A percentile compares a stretch with the other conserved stretches of the same genome.
Evolutionary conservation across 1,139 yeast species (phyloP).

Genomic region (Protomyces inouyei): DNA sequence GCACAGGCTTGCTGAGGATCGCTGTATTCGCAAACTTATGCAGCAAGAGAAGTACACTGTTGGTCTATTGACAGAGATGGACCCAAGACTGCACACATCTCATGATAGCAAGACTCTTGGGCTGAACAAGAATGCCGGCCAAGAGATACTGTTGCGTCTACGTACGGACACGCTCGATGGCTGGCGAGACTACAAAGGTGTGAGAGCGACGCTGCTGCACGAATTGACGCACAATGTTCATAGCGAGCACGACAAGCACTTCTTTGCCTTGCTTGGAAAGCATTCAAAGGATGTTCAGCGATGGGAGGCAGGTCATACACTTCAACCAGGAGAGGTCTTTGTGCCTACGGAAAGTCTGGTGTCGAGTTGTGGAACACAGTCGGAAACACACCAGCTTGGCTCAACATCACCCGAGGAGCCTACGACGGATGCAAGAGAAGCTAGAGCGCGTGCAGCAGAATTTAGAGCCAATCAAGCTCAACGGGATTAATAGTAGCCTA

Average conservation of each 20-base stretch:
- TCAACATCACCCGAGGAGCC: background rate
- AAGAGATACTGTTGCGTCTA: conserved; percentile 41
- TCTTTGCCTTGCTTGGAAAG: conserved; percentile 41
- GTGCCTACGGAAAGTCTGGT: background rate
- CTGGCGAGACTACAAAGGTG: conserved; percentile 40
- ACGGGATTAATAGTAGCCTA: background rate
- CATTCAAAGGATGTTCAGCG: conserved; percentile 39
- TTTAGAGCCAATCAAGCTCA: background rate
- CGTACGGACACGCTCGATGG: conserved; percentile 44
- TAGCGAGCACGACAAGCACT: conserved; percentile 40
- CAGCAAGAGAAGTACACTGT: conserved; percentile 40
- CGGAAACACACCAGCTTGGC: conserved; percentile 1
- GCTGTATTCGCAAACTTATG: conserved; percentile 42
- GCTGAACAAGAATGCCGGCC: conserved; percentile 41
- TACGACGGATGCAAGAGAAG: conserved; percentile 2
- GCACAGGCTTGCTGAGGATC: conserved; percentile 39
- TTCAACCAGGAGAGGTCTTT: conserved; percentile 35
- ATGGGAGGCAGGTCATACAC: conserved; percentile 32
- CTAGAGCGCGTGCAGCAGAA: conserved; percentile 15
- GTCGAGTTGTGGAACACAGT: background rate
- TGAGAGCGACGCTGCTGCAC: conserved; percentile 42
- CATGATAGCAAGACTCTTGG: conserved; percentile 38
- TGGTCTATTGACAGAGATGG: conserved; percentile 42
- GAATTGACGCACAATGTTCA: conserved; percentile 43
- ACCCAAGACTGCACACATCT: conserved; percentile 42